Evolutionary conservation across 345 rosid species (phyloP).

Genomic region (Eucalyptus coolabah): DNA sequence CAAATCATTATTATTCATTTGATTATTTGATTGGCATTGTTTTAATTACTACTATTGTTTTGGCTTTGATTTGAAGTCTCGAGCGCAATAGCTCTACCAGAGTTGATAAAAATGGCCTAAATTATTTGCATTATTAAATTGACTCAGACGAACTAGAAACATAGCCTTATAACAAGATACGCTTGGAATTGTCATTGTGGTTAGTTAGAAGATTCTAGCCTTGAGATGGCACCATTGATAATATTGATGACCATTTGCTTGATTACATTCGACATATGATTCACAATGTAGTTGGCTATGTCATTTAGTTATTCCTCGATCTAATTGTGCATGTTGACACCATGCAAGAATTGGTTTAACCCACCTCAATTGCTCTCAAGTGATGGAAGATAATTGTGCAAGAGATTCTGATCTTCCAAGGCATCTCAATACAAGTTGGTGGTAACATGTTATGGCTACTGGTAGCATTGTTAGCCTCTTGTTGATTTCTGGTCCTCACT

Average conservation of each 20-base stretch:
- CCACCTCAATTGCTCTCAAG: neutral
- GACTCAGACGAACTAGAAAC: neutral
- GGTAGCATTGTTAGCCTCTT: neutral
- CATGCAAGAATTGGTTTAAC: neutral
- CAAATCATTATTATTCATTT: neutral
- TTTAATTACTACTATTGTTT: neutral
- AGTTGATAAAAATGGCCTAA: neutral
- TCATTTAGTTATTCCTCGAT: neutral
- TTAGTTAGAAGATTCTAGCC: neutral
- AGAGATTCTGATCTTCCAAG: no score
- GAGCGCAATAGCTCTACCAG: rapidly evolving
- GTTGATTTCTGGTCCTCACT: neutral
- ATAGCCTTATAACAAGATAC: neutral
- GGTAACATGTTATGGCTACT: neutral
- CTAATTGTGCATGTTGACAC: neutral
- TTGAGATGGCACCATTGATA: neutral
- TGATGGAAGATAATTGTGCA: no score
- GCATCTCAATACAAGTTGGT: neutral
- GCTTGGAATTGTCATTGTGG: neutral
- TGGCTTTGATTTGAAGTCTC: neutral
- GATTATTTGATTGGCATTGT: neutral
- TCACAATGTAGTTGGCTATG: neutral
- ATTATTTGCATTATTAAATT: neutral
- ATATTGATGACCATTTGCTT: neutral
- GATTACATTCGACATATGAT: neutral